These are phyloP conservation scores for Mycena latifolia DNA, from an alignment of 768 basidiomycete species.

Conservation along the genomic window DNA sequence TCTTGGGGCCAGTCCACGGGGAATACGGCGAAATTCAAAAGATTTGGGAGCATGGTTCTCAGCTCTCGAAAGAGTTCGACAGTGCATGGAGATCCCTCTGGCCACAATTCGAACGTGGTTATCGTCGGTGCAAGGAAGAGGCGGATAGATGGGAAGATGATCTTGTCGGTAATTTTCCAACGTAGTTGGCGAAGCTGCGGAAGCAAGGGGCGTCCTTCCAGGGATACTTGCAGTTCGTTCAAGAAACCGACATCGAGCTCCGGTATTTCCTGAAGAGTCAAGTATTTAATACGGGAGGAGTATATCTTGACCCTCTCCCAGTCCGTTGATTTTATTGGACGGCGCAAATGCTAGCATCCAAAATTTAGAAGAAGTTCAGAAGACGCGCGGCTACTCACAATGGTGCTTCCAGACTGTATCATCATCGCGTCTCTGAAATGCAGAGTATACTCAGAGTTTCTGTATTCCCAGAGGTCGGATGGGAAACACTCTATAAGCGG, in stretches of 20 bases:
- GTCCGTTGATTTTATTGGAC: constrained; percentile 2
- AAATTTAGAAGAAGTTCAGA: background rate
- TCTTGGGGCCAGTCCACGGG: background rate
- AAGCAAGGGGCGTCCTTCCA: background rate
- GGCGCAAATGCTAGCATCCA: background rate
- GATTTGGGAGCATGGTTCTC: background rate
- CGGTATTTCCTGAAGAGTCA: background rate
- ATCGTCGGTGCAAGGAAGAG: background rate
- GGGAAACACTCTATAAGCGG: constrained; percentile 3
- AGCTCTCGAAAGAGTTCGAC: background rate
- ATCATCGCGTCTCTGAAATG: background rate
- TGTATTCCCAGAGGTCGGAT: constrained; percentile 4
- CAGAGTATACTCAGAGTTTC: background rate
- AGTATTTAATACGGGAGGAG: background rate
- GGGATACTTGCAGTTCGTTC: background rate
- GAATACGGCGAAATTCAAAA: background rate
- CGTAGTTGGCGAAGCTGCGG: background rate
- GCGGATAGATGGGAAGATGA: background rate
- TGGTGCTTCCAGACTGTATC: background rate
- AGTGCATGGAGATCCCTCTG: background rate
- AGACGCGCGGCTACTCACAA: background rate
- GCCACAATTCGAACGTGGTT: background rate
- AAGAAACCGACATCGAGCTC: background rate
- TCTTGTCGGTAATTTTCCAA: background rate
- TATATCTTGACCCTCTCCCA: constrained; percentile 1